Percentiles rank a stretch among this genome's conserved stretches.
phyloP scores from a whole-genome alignment of 495 filamentous ascomycete species.

The Penicillium egyptiacum region DNA sequence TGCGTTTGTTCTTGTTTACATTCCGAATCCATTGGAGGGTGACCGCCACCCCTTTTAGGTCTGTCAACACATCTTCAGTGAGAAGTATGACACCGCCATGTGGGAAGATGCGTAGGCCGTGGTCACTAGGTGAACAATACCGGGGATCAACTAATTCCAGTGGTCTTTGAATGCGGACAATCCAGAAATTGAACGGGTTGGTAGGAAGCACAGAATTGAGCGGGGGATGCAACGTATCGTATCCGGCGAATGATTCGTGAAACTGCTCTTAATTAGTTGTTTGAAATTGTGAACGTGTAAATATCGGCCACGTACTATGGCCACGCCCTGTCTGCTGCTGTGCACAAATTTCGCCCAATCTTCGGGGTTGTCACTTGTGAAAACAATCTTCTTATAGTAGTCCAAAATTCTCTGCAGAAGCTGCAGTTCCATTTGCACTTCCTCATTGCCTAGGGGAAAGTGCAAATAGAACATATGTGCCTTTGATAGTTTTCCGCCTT shows the following conservation, averaged over 20 bases:
- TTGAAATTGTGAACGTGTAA: not conserved
- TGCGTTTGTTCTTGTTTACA: conserved; percentile 24
- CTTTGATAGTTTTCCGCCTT: conserved; percentile 6
- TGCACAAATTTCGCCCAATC: conserved; percentile 44
- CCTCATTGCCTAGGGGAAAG: conserved; percentile 29
- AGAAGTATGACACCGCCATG: conserved; percentile 58
- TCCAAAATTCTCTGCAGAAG: conserved; percentile 33
- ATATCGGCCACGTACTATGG: conserved; percentile 37
- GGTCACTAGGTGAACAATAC: conserved; percentile 16
- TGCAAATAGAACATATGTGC: conserved; percentile 42
- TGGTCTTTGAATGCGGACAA: conserved; percentile 29
- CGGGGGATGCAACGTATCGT: conserved; percentile 28
- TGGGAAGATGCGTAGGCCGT: conserved; percentile 56
- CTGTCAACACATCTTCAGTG: conserved; percentile 60
- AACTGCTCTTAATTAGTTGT: conserved; percentile 33
- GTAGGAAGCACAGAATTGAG: conserved; percentile 25
- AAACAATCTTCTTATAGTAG: conserved; percentile 28
- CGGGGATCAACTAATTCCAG: conserved; percentile 20
- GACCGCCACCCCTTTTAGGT: conserved; percentile 48
- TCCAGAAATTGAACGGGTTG: conserved; percentile 38
- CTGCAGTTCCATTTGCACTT: conserved; percentile 24
- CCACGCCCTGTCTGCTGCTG: conserved; percentile 34
- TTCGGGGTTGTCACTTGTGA: conserved; percentile 29
- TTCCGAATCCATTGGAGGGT: conserved; percentile 59
- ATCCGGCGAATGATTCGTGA: conserved; percentile 38